phyloP scores from a whole-genome alignment of 2,329 filamentous ascomycete species.

The Dothistroma pini region DNA sequence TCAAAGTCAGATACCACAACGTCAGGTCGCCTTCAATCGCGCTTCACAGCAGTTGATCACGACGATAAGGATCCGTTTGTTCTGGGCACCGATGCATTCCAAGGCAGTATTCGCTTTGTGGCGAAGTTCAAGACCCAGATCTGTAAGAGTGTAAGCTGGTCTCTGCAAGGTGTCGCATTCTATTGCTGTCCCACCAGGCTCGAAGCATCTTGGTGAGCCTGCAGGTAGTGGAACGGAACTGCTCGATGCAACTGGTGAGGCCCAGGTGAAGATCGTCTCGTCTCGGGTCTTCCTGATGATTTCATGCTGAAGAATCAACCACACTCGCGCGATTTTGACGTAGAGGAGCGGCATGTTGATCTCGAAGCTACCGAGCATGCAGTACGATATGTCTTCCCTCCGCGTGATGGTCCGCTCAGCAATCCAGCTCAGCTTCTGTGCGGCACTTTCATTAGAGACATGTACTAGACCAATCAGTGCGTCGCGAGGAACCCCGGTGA shows the following conservation, averaged over 20 bases:
- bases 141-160: background rate
- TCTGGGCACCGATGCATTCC: background rate
- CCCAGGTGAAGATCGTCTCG: constrained; percentile 4
- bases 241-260: background rate
- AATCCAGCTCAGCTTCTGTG: constrained; percentile 8
- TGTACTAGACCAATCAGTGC: background rate
- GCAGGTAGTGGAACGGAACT: background rate
- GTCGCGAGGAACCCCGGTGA: background rate
- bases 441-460: constrained; percentile 2
- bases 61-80: background rate
- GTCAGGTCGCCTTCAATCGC: background rate
- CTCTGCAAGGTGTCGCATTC: background rate
- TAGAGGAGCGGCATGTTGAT: constrained; percentile 36
- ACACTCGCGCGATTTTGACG: constrained; percentile 3
- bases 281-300: constrained; percentile 1
- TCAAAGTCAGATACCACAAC: background rate
- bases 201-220: background rate
- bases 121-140: background rate
- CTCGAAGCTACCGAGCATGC: constrained; percentile 43
- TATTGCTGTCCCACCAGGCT: background rate
- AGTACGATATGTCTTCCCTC: constrained; percentile 44
- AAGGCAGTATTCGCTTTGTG: background rate
- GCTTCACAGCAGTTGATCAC: background rate
- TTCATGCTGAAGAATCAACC: constrained; percentile 7
- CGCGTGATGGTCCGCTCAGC: constrained; percentile 13